phyloP scores from a whole-genome alignment of 768 basidiomycete genomes.

The Rhodotorula babjevae region DNA sequence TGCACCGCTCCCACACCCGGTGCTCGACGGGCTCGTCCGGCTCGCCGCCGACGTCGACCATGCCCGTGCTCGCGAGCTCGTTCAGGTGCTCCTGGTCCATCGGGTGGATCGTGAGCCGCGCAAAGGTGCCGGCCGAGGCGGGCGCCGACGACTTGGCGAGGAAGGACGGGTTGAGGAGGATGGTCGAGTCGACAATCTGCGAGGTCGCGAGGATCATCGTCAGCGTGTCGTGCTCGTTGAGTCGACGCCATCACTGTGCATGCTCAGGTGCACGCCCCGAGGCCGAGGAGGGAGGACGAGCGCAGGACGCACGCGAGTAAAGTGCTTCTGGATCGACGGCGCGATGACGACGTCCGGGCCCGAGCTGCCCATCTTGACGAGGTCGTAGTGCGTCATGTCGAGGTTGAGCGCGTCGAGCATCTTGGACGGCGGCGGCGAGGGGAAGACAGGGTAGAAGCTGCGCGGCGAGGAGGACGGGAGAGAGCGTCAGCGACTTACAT shows the following conservation, averaged over 20 bases:
- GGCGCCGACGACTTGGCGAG: conserved; percentile 46
- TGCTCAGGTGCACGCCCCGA: too few relatives aligned
- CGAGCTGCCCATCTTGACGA: conserved; percentile 50
- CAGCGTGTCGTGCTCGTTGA: too few relatives aligned
- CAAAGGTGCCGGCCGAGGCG: conserved; percentile 48
- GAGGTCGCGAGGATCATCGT: background rate
- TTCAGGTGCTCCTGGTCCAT: conserved; percentile 33
- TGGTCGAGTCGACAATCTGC: conserved; percentile 70
- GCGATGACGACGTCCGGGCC: conserved; percentile 72
- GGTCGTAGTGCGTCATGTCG: conserved; percentile 71
- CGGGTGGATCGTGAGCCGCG: conserved; percentile 49
- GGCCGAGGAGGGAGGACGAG: background rate
- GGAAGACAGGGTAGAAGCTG: conserved; percentile 95
- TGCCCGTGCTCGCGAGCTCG: conserved; percentile 15
- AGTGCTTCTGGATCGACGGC: conserved; percentile 83
- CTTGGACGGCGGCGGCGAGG: conserved; percentile 70
- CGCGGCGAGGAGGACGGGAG: too few relatives aligned
- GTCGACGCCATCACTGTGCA: background rate
- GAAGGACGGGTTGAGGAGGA: conserved; percentile 80
- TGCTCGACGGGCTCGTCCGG: conserved; percentile 45
- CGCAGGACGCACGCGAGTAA: conserved; percentile 63
- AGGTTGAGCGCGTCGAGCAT: conserved; percentile 61
- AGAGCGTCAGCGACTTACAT: background rate
- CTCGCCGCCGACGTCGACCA: conserved; percentile 24
- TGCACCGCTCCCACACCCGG: conserved; percentile 47